Conservation (phyloP, 805 yeast species). For the Saccharomycopsis guyanensis region DNA sequence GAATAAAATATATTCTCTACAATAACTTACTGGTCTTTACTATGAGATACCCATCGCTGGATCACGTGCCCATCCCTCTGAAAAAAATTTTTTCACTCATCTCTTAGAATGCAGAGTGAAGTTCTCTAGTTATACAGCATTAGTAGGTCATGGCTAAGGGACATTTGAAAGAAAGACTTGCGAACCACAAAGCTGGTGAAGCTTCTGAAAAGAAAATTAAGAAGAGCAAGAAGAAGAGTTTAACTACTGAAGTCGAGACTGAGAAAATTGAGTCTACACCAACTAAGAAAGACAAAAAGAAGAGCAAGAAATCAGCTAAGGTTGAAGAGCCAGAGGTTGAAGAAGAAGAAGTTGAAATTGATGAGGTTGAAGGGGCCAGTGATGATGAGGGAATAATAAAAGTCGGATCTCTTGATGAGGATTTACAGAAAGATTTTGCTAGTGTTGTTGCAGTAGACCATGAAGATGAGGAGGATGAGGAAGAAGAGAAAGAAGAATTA, state of each 20-base stretch:
- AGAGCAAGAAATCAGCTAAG: background rate
- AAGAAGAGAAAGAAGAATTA: constrained; percentile 39
- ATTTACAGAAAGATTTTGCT: constrained; percentile 27
- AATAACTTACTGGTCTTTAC: no score
- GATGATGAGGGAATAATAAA: constrained; percentile 22
- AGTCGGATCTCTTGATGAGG: constrained; percentile 25
- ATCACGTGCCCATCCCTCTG: background rate
- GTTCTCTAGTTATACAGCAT: background rate
- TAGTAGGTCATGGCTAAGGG: constrained; percentile 19
- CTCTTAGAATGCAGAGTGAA: background rate
- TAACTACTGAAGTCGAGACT: constrained; percentile 1
- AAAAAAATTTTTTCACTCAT: constrained; percentile 2
- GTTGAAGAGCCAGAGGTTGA: background rate
- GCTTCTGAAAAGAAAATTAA: constrained; percentile 1
- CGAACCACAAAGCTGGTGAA: constrained; percentile 17
- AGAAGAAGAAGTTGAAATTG: constrained; percentile 5
- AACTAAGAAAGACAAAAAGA: background rate
- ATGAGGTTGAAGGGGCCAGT: constrained; percentile 19
- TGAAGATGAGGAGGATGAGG: constrained; percentile 33
- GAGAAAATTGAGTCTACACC: background rate
- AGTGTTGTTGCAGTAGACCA: constrained; percentile 24
- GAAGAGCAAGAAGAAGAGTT: background rate
- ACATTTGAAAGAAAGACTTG: constrained; percentile 20
- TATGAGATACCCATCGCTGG: no score
- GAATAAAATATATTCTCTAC: no score